phyloP scores from a whole-genome alignment of 1,284 basidiomycete species.

The Microbotryomycetes sp. region DNA sequence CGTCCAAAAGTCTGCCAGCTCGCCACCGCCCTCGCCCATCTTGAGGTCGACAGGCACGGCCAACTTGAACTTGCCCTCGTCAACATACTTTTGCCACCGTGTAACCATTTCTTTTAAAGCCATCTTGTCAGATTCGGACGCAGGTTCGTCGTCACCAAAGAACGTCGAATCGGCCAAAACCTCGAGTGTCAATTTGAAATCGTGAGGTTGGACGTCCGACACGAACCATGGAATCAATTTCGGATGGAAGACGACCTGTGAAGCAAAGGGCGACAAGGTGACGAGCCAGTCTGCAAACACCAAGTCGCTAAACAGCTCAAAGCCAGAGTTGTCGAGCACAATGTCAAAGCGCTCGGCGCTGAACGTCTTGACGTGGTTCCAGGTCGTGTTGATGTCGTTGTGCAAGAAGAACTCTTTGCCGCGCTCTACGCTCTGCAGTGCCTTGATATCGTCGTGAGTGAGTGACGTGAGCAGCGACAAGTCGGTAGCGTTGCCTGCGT shows the following conservation, averaged over 20 bases:
- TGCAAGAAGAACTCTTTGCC: slow-evolving; percentile 70
- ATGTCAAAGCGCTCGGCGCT: slow-evolving; percentile 67
- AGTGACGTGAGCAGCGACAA: slow-evolving; percentile 74
- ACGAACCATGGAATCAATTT: slow-evolving; percentile 92
- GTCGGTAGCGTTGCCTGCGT: slow-evolving; percentile 49
- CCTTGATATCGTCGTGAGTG: slow-evolving; percentile 68
- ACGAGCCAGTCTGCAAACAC: slow-evolving; percentile 91
- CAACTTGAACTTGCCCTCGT: slow-evolving; percentile 63
- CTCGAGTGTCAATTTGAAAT: slow-evolving; percentile 42
- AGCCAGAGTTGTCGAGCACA: slow-evolving; percentile 84
- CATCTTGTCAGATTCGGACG: slow-evolving; percentile 32
- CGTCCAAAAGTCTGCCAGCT: slow-evolving; percentile 58
- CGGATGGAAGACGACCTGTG: slow-evolving; percentile 78
- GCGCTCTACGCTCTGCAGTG: slow-evolving; percentile 71
- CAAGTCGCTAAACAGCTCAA: slow-evolving; percentile 92
- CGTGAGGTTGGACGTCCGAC: slow-evolving; percentile 45
- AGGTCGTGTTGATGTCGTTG: slow-evolving; percentile 71
- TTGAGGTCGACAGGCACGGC: slow-evolving; percentile 60
- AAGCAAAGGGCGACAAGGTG: slow-evolving; percentile 73
- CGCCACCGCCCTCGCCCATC: slow-evolving; percentile 48
- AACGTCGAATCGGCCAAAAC: slow-evolving; percentile 49
- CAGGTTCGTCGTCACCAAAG: slow-evolving; percentile 46
- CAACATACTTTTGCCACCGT: slow-evolving; percentile 68
- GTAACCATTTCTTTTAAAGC: slow-evolving; percentile 54
- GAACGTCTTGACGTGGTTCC: slow-evolving; percentile 60